Conservation (phyloP, 1,284 basidiomycete genomes). For the Apiotrichum siamense region DNA sequence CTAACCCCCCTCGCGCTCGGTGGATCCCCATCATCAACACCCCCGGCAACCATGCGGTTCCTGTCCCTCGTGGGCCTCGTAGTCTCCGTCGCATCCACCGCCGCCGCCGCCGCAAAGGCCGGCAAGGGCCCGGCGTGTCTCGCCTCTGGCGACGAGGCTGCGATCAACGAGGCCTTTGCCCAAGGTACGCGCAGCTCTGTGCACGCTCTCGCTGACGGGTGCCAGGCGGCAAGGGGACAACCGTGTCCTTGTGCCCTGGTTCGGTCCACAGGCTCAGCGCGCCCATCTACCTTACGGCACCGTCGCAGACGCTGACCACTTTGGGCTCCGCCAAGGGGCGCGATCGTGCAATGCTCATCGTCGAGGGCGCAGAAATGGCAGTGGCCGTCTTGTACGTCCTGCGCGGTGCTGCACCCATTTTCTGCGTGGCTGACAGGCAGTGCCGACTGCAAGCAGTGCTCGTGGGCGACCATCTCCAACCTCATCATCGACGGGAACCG, state of each 20-base stretch:
- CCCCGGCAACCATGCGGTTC: not conserved
- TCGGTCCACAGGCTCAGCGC: constrained; percentile 40
- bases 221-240: constrained; percentile 34
- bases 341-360: constrained; percentile 40
- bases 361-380: constrained; percentile 36
- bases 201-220: not conserved
- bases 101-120: not conserved
- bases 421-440: constrained; percentile 20
- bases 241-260: constrained; percentile 40
- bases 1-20: too few species aligned
- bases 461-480: constrained; percentile 31
- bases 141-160: constrained; percentile 34
- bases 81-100: not conserved
- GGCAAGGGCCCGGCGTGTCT: constrained; percentile 20
- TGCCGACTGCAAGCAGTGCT: constrained; percentile 44
- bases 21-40: too few species aligned
- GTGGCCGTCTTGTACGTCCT: constrained; percentile 36
- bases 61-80: not conserved
- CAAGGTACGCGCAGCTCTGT: constrained; percentile 24
- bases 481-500: constrained; percentile 47
- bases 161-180: constrained; percentile 39
- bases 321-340: constrained; percentile 30
- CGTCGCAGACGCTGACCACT: constrained; percentile 41
- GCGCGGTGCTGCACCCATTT: not conserved
- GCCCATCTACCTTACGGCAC: constrained; percentile 39